These are phyloP conservation scores for Aspergillus carbonarius DNA, from an alignment of 2,329 filamentous ascomycete genomes.

Conservation along the genomic window DNA sequence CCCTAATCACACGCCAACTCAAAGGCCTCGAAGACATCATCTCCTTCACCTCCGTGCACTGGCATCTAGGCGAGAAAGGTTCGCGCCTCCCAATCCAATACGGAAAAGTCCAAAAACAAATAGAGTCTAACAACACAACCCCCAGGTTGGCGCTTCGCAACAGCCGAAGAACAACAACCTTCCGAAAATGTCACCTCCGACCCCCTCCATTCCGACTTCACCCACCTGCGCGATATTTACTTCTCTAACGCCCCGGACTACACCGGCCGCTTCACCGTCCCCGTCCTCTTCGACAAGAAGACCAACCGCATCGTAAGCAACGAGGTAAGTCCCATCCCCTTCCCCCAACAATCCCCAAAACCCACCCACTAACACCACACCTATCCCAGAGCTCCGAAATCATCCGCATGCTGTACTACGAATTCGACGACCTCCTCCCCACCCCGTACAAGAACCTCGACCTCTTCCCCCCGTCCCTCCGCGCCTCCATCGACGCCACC, in stretches of 20 bases:
- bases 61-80: constrained; percentile 75
- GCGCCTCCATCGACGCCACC: constrained; percentile 68
- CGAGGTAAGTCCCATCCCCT: constrained; percentile 55
- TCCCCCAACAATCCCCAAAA: neutral
- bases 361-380: neutral
- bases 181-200: constrained; percentile 55
- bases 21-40: constrained; percentile 91
- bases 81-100: constrained; percentile 23
- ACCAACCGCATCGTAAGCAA: constrained; percentile 79
- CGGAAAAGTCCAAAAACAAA: too few relatives aligned
- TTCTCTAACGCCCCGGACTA: constrained; percentile 72
- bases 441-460: constrained; percentile 60
- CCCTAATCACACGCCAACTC: constrained; percentile 81
- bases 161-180: constrained; percentile 58
- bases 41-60: constrained; percentile 79
- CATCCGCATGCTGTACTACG: constrained; percentile 81
- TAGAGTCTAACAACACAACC: neutral
- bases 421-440: constrained; percentile 71
- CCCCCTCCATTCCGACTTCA: constrained; percentile 62
- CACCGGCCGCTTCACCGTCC: constrained; percentile 79
- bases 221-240: constrained; percentile 76
- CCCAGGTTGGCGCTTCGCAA: constrained; percentile 79
- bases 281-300: constrained; percentile 73
- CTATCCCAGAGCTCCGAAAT: constrained; percentile 68
- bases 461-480: constrained; percentile 67